Evolutionary conservation across 139 green algal species (phyloP).

Genomic region (Chlamydomonas sp.): DNA sequence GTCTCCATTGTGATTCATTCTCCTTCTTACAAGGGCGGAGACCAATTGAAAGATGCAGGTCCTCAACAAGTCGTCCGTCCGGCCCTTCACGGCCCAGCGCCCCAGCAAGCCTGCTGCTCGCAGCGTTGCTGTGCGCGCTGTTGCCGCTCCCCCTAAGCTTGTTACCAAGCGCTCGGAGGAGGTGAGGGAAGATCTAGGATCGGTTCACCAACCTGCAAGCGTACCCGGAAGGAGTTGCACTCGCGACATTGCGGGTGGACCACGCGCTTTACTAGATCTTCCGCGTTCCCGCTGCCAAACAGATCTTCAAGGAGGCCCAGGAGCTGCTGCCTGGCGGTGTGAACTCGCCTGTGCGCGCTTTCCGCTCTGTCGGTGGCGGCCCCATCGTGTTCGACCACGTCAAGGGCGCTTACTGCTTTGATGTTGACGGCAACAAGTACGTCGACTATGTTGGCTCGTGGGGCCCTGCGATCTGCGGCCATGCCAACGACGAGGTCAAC

Average conservation of each 20-base stretch:
- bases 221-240: not conserved
- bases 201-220: not conserved
- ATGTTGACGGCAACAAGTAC: slow-evolving; percentile 95
- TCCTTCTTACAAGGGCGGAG: not conserved
- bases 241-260: not conserved
- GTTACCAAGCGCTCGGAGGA: slow-evolving; percentile 61
- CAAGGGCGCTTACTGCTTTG: slow-evolving; percentile 93
- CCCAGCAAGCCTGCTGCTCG: not conserved
- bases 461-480: slow-evolving; percentile 96
- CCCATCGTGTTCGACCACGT: slow-evolving; percentile 98
- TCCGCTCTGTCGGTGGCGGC: slow-evolving; percentile 96
- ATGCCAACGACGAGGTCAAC: slow-evolving; percentile 96
- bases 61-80: not conserved
- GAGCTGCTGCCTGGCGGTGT: slow-evolving; percentile 96
- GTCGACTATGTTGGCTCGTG: slow-evolving; percentile 98
- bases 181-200: slow-evolving; percentile 17
- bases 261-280: not conserved
- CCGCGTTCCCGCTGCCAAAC: not conserved
- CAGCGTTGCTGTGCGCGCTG: slow-evolving; percentile 17
- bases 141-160: slow-evolving; percentile 43
- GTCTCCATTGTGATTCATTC: not conserved
- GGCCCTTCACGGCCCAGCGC: slow-evolving; percentile 19
- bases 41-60: not conserved
- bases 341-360: slow-evolving; percentile 97
- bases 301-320: slow-evolving; percentile 95